A percentile compares a stretch with the other conserved stretches of the same genome.
Evolutionary conservation across 208 protist species (phyloP).

Genomic region (Leishmania lainsoni): DNA sequence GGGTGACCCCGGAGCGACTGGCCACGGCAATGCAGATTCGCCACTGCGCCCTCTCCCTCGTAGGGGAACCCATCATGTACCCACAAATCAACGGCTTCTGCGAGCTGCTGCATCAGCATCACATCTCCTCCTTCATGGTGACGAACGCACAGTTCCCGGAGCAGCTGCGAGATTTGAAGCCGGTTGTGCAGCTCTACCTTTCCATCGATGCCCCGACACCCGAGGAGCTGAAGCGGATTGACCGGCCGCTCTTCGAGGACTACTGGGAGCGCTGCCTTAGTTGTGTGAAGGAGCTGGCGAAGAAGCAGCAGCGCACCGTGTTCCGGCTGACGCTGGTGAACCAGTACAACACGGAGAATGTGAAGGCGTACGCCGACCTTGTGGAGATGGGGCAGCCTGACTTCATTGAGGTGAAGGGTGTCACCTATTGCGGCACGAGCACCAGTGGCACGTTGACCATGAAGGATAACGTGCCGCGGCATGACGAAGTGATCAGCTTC

Average conservation of each 20-base stretch:
- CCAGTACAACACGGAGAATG: conserved; percentile 88
- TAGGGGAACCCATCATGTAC: conserved; percentile 97
- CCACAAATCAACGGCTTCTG: conserved; percentile 94
- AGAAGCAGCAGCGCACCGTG: conserved; percentile 94
- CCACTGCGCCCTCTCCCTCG: conserved; percentile 96
- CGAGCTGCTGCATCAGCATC: conserved; percentile 72
- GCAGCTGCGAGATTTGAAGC: conserved; percentile 69
- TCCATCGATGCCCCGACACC: conserved; percentile 93
- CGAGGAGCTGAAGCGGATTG: conserved; percentile 90
- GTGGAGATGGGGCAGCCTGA: conserved; percentile 92
- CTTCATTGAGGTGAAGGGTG: conserved; percentile 96
- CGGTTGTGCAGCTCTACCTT: conserved; percentile 95
- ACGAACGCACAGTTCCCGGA: conserved; percentile 95
- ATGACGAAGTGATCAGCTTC: conserved; percentile 94
- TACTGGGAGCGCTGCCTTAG: conserved; percentile 95
- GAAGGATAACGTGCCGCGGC: conserved; percentile 93
- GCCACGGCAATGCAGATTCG: conserved; percentile 77
- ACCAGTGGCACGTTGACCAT: conserved; percentile 88
- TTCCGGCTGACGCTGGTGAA: conserved; percentile 97
- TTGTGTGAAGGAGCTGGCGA: conserved; percentile 83
- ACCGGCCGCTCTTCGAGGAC: conserved; percentile 94
- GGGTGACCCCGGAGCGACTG: conserved; percentile 88
- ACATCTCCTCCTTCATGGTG: conserved; percentile 96
- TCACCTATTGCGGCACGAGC: conserved; percentile 93
- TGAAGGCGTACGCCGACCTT: conserved; percentile 80